phyloP scores from a whole-genome alignment of 2,329 filamentous ascomycete genomes.

The Ophiocordyceps polyrhachis-furcata region DNA sequence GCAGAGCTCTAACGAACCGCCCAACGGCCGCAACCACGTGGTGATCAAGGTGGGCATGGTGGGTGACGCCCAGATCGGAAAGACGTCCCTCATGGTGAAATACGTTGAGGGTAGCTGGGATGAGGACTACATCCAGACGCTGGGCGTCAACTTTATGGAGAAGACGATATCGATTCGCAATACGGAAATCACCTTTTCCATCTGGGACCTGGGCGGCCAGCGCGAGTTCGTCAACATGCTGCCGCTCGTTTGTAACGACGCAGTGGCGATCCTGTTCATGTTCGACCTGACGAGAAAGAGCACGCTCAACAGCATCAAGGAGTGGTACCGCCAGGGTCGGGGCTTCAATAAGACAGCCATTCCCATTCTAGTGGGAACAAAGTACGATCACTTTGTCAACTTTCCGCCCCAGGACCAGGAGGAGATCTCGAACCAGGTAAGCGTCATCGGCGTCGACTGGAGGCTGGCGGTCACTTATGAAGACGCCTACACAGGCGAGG shows the following conservation, averaged over 20 bases:
- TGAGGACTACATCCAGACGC: conserved; percentile 97
- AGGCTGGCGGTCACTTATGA: neutral
- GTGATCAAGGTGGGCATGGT: conserved; percentile 99
- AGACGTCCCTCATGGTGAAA: conserved; percentile 98
- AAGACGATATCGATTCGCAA: conserved; percentile 99
- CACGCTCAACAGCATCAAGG: conserved; percentile 97
- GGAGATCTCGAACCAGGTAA: conserved; percentile 89
- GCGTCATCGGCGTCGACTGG: conserved; percentile 2
- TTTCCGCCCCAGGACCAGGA: conserved; percentile 95
- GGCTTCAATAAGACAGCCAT: conserved; percentile 99
- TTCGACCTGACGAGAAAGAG: conserved; percentile 97
- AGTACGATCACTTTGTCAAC: conserved; percentile 99
- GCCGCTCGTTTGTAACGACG: conserved; percentile 96
- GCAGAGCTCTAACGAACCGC: conserved; percentile 17
- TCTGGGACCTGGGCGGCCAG: conserved; percentile 96
- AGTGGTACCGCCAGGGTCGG: conserved; percentile 94
- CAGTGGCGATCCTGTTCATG: conserved; percentile 98
- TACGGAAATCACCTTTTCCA: conserved; percentile 98
- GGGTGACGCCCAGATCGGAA: conserved; percentile 95
- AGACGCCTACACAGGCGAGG: conserved; percentile 44
- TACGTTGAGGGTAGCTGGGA: conserved; percentile 99
- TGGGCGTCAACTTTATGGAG: conserved; percentile 99
- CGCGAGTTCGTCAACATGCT: conserved; percentile 99
- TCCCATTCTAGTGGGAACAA: conserved; percentile 88
- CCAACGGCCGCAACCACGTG: conserved; percentile 48